phyloP scores from a whole-genome alignment of 345 rosid genomes.

The Erodium maritimum region DNA sequence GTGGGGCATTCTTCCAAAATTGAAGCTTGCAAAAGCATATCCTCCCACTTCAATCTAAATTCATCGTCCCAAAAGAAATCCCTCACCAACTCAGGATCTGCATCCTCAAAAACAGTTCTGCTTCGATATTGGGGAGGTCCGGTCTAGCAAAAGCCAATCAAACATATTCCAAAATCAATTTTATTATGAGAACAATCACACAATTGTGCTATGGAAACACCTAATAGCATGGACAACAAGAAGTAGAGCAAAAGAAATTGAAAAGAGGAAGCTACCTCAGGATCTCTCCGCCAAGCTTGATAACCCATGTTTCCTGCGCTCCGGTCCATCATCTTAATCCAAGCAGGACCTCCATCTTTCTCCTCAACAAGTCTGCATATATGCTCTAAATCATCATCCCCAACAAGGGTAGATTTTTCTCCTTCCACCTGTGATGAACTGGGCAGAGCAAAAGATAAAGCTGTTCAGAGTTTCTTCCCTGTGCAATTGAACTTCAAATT shows the following conservation, averaged over 20 bases:
- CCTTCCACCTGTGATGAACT: constrained; percentile 27
- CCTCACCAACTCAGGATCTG: constrained; percentile 75
- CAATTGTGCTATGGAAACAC: not conserved
- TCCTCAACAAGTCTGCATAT: constrained; percentile 64
- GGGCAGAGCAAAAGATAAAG: constrained; percentile 8
- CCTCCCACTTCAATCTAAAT: constrained; percentile 78
- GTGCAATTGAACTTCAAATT: constrained; percentile 4
- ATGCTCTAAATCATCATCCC: constrained; percentile 53
- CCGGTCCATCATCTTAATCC: constrained; percentile 97
- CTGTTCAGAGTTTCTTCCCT: not conserved
- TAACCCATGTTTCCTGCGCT: constrained; percentile 56
- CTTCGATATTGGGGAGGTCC: constrained; percentile 94
- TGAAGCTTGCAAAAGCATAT: constrained; percentile 54
- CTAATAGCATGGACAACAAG: not conserved
- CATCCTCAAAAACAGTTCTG: constrained; percentile 82
- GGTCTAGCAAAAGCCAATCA: constrained; percentile 24
- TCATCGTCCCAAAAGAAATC: constrained; percentile 99
- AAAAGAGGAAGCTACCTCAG: constrained; percentile 31
- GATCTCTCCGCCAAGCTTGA: constrained; percentile 93
- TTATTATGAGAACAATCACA: not conserved
- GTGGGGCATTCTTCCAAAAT: constrained; percentile 59
- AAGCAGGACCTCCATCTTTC: constrained; percentile 85
- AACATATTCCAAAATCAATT: constrained; percentile 16
- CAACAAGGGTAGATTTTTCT: constrained; percentile 32
- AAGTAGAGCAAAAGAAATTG: not conserved